Percentiles rank a stretch among this genome's conserved stretches.
These are phyloP conservation scores for Neofusicoccum umdonicola DNA, from an alignment of 2,329 filamentous ascomycete species.

Conservation along the genomic window DNA sequence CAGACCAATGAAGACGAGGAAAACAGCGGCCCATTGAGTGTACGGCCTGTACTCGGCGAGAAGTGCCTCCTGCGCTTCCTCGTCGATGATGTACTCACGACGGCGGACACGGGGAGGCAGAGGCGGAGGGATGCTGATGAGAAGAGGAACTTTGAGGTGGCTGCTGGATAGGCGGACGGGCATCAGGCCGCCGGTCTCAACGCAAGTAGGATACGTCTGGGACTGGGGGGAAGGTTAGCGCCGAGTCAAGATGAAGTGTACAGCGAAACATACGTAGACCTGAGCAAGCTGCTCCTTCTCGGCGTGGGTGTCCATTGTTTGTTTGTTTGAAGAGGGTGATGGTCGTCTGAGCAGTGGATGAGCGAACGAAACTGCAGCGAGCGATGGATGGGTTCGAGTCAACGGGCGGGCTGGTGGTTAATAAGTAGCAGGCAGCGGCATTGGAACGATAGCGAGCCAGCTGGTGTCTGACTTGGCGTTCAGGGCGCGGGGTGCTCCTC, in stretches of 20 bases:
- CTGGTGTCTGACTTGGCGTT: conserved; percentile 26
- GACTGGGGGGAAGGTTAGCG: background rate
- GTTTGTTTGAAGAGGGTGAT: background rate
- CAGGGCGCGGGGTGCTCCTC: conserved; percentile 31
- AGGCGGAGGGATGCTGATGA: conserved; percentile 4
- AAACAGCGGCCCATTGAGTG: background rate
- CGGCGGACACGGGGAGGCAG: background rate
- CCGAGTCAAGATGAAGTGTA: background rate
- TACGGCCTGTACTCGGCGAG: conserved; percentile 9
- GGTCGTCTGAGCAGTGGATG: background rate
- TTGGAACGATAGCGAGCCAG: conserved; percentile 33
- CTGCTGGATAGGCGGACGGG: background rate
- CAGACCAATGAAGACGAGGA: conserved; percentile 3
- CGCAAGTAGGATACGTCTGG: background rate
- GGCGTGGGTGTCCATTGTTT: conserved; percentile 7
- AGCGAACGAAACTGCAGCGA: background rate
- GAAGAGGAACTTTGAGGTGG: conserved; percentile 12
- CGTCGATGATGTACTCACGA: background rate
- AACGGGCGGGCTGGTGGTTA: background rate
- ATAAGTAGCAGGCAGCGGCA: conserved; percentile 20
- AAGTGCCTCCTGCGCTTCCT: conserved; percentile 8
- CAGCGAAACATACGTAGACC: background rate
- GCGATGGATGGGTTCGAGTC: background rate
- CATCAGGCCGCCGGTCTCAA: conserved; percentile 1
- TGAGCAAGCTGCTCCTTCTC: conserved; percentile 7